Conservation (phyloP, 495 filamentous ascomycete species). For the Hypoxylon subgilvum region DNA sequence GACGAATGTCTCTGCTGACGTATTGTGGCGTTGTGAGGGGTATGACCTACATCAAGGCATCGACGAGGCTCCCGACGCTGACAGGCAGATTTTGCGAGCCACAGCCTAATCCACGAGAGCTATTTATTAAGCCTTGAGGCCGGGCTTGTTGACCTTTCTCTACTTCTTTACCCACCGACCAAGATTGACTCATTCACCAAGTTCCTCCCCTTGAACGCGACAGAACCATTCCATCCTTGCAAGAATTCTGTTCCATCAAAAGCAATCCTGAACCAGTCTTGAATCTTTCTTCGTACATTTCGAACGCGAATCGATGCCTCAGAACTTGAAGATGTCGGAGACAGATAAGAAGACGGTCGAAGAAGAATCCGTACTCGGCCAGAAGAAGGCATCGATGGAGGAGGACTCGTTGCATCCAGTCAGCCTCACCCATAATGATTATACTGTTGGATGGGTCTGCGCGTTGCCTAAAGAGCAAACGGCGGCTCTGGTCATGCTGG, state of each 20-base stretch:
- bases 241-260: neutral
- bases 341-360: neutral
- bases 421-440: conserved; percentile 39
- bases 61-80: neutral
- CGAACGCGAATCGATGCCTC: neutral
- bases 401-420: neutral
- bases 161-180: neutral
- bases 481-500: conserved; percentile 43
- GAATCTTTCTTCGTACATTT: neutral
- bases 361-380: neutral
- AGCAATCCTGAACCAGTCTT: neutral
- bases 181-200: neutral
- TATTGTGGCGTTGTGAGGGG: neutral
- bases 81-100: neutral
- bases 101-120: neutral
- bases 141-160: neutral
- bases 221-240: neutral
- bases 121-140: neutral
- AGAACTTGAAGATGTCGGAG: neutral
- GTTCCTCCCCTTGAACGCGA: neutral
- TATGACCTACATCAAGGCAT: neutral
- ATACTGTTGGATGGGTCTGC: conserved; percentile 60
- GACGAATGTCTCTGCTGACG: no score
- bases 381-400: neutral
- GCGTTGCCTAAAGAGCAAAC: conserved; percentile 53